A percentile compares a stretch with the other conserved stretches of the same genome.
phyloP scores from a whole-genome alignment of 306 rosid species.

The Astragalus glycyphyllos region DNA sequence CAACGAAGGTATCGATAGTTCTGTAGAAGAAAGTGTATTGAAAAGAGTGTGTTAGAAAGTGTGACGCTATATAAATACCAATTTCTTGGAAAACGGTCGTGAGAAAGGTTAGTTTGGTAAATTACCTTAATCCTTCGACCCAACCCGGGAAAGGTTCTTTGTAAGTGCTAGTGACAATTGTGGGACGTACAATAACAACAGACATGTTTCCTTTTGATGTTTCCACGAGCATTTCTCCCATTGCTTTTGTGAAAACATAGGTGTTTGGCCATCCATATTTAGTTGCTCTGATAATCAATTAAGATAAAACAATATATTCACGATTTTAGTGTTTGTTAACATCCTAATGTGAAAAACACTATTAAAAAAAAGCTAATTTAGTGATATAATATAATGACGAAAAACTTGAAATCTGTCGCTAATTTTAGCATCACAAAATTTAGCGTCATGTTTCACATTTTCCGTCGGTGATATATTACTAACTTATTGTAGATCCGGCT shows the following conservation, averaged over 20 bases:
- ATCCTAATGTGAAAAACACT: not conserved
- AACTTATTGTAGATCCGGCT: too few relatives aligned
- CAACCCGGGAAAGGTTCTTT: conserved; percentile 91
- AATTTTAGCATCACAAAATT: too few relatives aligned
- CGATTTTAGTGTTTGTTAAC: not conserved
- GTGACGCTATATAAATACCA: too few relatives aligned
- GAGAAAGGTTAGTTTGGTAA: not conserved
- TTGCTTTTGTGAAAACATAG: conserved; percentile 81
- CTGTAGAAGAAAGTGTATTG: conserved; percentile 39
- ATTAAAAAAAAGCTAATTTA: too few relatives aligned
- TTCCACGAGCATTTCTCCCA: conserved; percentile 80
- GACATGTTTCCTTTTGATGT: conserved; percentile 48
- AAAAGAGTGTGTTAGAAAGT: too few relatives aligned
- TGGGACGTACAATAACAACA: conserved; percentile 67
- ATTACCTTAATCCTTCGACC: conserved; percentile 81
- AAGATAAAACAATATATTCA: conserved; percentile 8
- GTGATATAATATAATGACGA: too few relatives aligned
- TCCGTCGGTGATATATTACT: too few relatives aligned
- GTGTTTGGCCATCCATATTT: conserved; percentile 82
- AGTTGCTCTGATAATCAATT: conserved; percentile 54
- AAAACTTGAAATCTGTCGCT: too few relatives aligned
- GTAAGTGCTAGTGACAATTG: conserved; percentile 70
- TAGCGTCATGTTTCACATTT: too few relatives aligned
- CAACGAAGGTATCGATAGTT: conserved; percentile 62
- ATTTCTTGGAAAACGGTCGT: too few relatives aligned